Evolutionary conservation across 441 rosid species (phyloP).

Genomic region (Omphalea diandra): DNA sequence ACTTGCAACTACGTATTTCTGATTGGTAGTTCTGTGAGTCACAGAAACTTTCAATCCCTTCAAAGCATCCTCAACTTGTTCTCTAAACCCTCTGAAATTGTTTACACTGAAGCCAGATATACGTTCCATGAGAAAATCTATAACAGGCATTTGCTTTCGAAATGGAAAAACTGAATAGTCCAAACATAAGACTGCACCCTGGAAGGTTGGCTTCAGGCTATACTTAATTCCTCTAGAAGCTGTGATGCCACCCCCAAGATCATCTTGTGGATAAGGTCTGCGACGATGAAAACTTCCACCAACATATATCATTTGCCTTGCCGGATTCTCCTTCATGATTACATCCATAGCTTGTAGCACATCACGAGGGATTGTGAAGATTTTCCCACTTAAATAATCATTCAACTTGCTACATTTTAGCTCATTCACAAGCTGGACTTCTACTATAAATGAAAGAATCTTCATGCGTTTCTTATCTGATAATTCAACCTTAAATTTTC

Average conservation of each 20-base stretch:
- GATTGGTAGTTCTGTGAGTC: constrained; percentile 51
- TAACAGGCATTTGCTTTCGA: constrained; percentile 47
- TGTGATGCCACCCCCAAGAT: constrained; percentile 53
- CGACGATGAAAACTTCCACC: constrained; percentile 51
- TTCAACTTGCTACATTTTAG: constrained; percentile 49
- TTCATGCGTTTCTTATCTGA: constrained; percentile 36
- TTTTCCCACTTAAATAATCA: constrained; percentile 47
- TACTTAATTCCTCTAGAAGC: constrained; percentile 58
- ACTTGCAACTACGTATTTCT: constrained; percentile 42
- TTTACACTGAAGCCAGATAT: constrained; percentile 30
- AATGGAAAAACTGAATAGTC: constrained; percentile 78
- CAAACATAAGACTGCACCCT: constrained; percentile 63
- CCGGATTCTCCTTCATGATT: constrained; percentile 86
- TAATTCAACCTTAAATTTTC: constrained; percentile 44
- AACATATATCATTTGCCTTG: constrained; percentile 54
- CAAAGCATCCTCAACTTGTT: constrained; percentile 38
- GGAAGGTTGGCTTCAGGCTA: constrained; percentile 61
- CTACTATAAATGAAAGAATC: constrained; percentile 31
- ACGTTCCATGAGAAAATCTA: constrained; percentile 46
- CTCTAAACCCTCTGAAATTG: constrained; percentile 27
- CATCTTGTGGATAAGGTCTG: constrained; percentile 24
- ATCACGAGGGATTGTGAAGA: constrained; percentile 50
- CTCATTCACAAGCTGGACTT: constrained; percentile 64
- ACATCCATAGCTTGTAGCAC: constrained; percentile 81
- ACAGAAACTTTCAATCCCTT: constrained; percentile 51